Evolutionary conservation across 78 protist genomes (phyloP).

Genomic region (Emiliania huxleyi): DNA sequence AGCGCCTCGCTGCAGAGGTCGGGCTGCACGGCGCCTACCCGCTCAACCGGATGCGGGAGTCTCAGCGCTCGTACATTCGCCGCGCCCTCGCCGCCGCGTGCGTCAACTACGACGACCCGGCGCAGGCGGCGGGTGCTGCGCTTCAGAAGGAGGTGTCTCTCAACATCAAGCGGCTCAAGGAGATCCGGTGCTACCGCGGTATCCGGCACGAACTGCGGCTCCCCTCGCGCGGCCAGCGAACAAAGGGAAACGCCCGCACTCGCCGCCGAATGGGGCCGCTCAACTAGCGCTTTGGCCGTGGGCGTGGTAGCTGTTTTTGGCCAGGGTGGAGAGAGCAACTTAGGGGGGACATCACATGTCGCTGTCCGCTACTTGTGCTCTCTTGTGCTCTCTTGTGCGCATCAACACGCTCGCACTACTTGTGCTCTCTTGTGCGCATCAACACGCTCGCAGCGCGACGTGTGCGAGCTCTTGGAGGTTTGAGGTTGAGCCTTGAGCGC

Average conservation of each 20-base stretch:
- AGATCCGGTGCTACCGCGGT: neutral
- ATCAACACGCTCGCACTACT: too few relatives aligned
- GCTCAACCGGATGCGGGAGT: neutral
- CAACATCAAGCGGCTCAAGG: conserved; percentile 14
- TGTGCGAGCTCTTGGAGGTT: too few relatives aligned
- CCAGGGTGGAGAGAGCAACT: too few relatives aligned
- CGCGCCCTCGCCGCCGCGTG: neutral
- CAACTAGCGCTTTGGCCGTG: too few relatives aligned
- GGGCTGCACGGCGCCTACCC: neutral
- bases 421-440: too few relatives aligned
- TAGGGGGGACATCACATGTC: too few relatives aligned
- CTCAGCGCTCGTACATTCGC: neutral
- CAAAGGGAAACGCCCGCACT: neutral
- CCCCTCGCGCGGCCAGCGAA: neutral
- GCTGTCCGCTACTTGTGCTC: too few relatives aligned
- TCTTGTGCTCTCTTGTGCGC: too few relatives aligned
- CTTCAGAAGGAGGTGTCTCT: neutral
- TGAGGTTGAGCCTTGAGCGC: too few relatives aligned
- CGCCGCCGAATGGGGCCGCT: neutral
- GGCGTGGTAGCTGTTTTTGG: too few relatives aligned
- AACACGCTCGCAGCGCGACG: too few relatives aligned
- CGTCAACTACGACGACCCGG: neutral
- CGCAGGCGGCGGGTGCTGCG: conserved; percentile 3
- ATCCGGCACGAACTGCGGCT: neutral
- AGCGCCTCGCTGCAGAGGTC: neutral